These are phyloP conservation scores for Pisolithus orientalis DNA, from an alignment of 768 basidiomycete species.

Conservation along the genomic window DNA sequence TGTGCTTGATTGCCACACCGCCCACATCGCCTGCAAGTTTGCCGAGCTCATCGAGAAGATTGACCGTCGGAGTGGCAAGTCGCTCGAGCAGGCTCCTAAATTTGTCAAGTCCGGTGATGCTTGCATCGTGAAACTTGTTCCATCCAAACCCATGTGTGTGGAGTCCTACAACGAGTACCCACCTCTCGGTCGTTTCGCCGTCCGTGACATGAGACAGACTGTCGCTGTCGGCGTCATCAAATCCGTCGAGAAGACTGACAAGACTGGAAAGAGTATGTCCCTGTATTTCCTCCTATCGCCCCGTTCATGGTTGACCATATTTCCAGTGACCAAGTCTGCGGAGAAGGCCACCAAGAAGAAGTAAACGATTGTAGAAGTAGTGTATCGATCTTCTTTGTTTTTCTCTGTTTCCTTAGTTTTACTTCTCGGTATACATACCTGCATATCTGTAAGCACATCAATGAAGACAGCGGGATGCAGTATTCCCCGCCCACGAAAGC, in stretches of 20 bases:
- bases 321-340: conserved; percentile 83
- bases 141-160: conserved; percentile 94
- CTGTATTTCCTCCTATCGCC: background rate
- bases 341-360: conserved; percentile 97
- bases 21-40: conserved; percentile 99
- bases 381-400: conserved; percentile 54
- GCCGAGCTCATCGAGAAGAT: conserved; percentile 98
- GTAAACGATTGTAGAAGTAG: conserved; percentile 78
- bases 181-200: conserved; percentile 98
- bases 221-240: conserved; percentile 99
- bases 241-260: conserved; percentile 92
- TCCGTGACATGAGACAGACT: conserved; percentile 99
- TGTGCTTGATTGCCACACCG: conserved; percentile 99
- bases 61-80: conserved; percentile 96
- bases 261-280: conserved; percentile 71
- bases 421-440: conserved; percentile 29
- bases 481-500: conserved; percentile 8
- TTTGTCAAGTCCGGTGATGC: conserved; percentile 99
- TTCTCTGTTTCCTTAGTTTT: conserved; percentile 29
- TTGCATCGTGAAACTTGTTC: conserved; percentile 95
- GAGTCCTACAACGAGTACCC: conserved; percentile 97
- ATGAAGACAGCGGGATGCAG: conserved; percentile 30
- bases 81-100: conserved; percentile 83
- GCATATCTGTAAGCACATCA: conserved; percentile 44
- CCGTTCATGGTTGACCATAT: conserved; percentile 3